Percentiles rank a stretch among this genome's conserved stretches.
phyloP scores from a whole-genome alignment of 352 stramenopile genomes.

The Pythium brachiatum region DNA sequence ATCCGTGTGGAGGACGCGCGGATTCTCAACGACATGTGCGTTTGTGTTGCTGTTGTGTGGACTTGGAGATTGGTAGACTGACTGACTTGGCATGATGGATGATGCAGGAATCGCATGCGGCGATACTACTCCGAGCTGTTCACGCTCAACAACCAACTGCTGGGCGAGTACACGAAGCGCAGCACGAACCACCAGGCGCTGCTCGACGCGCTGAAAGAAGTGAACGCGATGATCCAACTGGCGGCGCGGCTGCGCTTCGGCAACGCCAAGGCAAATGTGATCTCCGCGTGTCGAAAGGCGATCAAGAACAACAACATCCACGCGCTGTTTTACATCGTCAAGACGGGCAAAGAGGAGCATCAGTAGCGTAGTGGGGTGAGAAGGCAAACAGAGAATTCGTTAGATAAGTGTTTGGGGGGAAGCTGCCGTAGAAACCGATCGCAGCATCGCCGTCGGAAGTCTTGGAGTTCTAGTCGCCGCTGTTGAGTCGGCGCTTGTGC shows the following conservation, averaged over 20 bases:
- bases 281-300: conserved; percentile 81
- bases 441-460: not conserved
- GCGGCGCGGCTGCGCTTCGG: conserved; percentile 85
- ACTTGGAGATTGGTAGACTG: not conserved
- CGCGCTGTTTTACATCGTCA: conserved; percentile 84
- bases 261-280: conserved; percentile 77
- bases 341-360: conserved; percentile 80
- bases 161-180: conserved; percentile 92
- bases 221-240: conserved; percentile 92
- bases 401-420: not conserved
- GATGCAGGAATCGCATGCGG: conserved; percentile 63
- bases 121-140: conserved; percentile 91
- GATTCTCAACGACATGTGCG: conserved; percentile 91
- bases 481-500: conserved; percentile 18
- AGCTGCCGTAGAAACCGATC: not conserved
- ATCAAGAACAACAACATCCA: conserved; percentile 91
- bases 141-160: conserved; percentile 87
- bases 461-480: not conserved
- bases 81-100: conserved; percentile 1
- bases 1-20: conserved; percentile 91
- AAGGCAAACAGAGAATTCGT: not conserved
- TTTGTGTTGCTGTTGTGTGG: conserved; percentile 8
- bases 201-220: conserved; percentile 88
- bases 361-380: conserved; percentile 28
- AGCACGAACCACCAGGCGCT: conserved; percentile 90